Evolutionary conservation across 371 early-diverging fungal genomes (phyloP).

Genomic region (Massospora cicadina): DNA sequence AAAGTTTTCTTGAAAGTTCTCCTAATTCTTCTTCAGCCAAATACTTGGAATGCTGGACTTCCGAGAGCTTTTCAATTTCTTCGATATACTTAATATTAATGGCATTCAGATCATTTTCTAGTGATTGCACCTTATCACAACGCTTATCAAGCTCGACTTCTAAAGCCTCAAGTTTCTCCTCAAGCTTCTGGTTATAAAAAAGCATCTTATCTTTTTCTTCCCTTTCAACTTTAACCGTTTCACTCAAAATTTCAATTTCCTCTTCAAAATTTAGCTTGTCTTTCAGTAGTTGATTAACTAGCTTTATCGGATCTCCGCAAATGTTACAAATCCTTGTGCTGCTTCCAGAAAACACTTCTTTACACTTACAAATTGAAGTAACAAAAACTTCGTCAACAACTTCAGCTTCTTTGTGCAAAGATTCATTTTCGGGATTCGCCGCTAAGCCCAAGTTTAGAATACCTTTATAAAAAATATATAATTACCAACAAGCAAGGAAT

Average conservation of each 20-base stretch:
- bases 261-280: background rate
- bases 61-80: conserved; percentile 77
- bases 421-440: background rate
- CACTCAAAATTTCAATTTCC: background rate
- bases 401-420: background rate
- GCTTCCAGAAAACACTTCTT: background rate
- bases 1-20: conserved; percentile 66
- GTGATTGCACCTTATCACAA: conserved; percentile 6
- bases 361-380: background rate
- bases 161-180: background rate
- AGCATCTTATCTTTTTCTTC: background rate
- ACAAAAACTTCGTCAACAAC: background rate
- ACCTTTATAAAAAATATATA: background rate
- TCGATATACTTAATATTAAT: conserved; percentile 54
- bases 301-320: background rate
- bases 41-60: conserved; percentile 73
- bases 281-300: background rate
- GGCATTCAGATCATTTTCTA: conserved; percentile 33
- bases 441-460: background rate
- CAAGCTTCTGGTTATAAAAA: background rate
- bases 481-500: background rate
- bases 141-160: background rate
- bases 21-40: conserved; percentile 82
- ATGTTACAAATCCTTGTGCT: background rate
- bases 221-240: background rate